These are phyloP conservation scores for Nakazawaea anatomiae DNA, from an alignment of 805 yeast species.

Conservation along the genomic window DNA sequence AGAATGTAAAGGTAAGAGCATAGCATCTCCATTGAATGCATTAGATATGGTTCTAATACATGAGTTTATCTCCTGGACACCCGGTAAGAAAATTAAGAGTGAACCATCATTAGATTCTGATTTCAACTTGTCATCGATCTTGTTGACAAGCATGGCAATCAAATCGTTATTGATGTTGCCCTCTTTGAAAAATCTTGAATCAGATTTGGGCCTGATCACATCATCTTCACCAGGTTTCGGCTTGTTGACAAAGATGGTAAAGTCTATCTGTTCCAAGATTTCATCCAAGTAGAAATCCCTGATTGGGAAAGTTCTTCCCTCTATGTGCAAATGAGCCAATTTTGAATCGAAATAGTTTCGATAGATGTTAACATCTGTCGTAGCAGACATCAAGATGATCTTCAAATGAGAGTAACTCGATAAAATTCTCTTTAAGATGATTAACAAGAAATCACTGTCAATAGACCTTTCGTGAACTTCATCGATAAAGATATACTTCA, in stretches of 20 bases:
- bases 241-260: constrained; percentile 32
- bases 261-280: constrained; percentile 52
- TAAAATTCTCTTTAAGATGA: constrained; percentile 62
- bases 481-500: constrained; percentile 77
- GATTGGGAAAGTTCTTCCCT: constrained; percentile 93
- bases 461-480: constrained; percentile 97
- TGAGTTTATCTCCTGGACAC: constrained; percentile 78
- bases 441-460: constrained; percentile 81
- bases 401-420: constrained; percentile 48
- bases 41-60: constrained; percentile 40
- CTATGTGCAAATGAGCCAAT: constrained; percentile 71
- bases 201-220: constrained; percentile 49
- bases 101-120: constrained; percentile 52
- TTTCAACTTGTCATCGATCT: constrained; percentile 45
- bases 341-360: constrained; percentile 51
- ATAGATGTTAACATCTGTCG: constrained; percentile 70
- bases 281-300: constrained; percentile 68
- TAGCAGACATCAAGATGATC: constrained; percentile 88
- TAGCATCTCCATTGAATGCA: constrained; percentile 21
- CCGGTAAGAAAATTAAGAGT: constrained; percentile 81
- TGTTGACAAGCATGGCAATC: constrained; percentile 47
- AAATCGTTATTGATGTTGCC: constrained; percentile 76
- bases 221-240: constrained; percentile 27
- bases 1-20: constrained; percentile 78
- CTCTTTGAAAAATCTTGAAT: constrained; percentile 55